Conservation (phyloP, 306 rosid genomes). For the Prinsepia uniflora region DNA sequence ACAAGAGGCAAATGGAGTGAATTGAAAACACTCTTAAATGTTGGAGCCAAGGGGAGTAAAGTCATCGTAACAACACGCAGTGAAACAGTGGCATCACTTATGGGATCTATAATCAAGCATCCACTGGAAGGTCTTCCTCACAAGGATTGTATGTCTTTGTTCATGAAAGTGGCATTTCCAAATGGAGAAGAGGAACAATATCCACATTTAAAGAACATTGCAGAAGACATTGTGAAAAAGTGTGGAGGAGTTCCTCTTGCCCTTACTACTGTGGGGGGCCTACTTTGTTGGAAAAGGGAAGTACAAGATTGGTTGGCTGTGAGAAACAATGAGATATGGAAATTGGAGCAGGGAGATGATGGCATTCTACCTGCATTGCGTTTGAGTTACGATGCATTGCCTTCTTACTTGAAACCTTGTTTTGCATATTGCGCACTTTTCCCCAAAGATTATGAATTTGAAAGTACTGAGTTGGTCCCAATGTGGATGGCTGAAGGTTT, state of each 20-base stretch:
- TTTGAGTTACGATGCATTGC: no score
- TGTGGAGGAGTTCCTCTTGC: conserved; percentile 34
- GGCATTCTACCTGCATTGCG: no score
- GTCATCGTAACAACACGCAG: conserved; percentile 17
- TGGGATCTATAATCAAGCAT: no score
- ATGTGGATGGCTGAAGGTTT: no score
- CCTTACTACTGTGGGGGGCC: conserved; percentile 19
- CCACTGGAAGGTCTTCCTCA: not conserved
- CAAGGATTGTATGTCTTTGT: conserved; percentile 13
- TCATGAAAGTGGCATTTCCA: conserved; percentile 27
- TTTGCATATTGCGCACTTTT: no score
- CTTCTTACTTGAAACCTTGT: no score
- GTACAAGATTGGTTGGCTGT: not conserved
- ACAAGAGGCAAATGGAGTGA: not conserved
- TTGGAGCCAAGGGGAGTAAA: conserved; percentile 19
- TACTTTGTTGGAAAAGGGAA: not conserved
- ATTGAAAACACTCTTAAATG: not conserved
- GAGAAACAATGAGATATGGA: no score
- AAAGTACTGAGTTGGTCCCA: no score
- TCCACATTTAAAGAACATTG: conserved; percentile 10
- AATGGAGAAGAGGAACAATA: not conserved
- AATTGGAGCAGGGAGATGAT: no score
- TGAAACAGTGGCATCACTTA: no score
- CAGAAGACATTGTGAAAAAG: conserved; percentile 24
- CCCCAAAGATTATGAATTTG: no score